Conservation (phyloP, 225 moss, liverwort and hornwort genomes). For the Sphagnum contortum region DNA sequence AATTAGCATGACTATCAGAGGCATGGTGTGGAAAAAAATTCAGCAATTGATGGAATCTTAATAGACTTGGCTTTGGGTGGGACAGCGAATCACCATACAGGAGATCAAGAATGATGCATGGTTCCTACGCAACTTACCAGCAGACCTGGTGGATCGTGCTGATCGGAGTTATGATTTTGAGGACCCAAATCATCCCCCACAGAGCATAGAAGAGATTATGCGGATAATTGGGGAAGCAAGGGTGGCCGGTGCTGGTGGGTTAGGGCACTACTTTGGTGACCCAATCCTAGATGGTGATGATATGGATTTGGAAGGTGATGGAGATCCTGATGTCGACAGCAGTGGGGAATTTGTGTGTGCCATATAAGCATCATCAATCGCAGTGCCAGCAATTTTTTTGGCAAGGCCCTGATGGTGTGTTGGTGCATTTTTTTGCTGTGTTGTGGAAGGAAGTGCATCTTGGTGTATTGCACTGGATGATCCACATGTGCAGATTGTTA, state of each 20-base stretch:
- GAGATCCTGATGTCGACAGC: constrained; percentile 66
- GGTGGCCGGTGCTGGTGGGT: constrained; percentile 34
- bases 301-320: constrained; percentile 74
- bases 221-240: constrained; percentile 51
- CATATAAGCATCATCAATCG: constrained; percentile 31
- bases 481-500: too few species aligned
- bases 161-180: constrained; percentile 85
- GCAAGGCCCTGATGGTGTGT: too few species aligned
- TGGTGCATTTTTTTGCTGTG: too few species aligned
- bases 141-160: constrained; percentile 54
- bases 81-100: constrained; percentile 72
- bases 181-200: constrained; percentile 92
- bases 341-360: constrained; percentile 98
- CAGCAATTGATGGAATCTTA: background rate
- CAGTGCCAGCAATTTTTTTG: too few species aligned
- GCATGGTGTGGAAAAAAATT: background rate
- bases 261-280: constrained; percentile 51
- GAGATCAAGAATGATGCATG: constrained; percentile 93
- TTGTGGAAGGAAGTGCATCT: too few species aligned
- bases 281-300: constrained; percentile 60
- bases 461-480: too few species aligned
- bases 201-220: constrained; percentile 90
- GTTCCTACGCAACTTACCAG: constrained; percentile 89
- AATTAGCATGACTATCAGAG: background rate
- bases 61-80: background rate